phyloP scores from a whole-genome alignment of 306 rosid species.

The Lotus japonicus region DNA sequence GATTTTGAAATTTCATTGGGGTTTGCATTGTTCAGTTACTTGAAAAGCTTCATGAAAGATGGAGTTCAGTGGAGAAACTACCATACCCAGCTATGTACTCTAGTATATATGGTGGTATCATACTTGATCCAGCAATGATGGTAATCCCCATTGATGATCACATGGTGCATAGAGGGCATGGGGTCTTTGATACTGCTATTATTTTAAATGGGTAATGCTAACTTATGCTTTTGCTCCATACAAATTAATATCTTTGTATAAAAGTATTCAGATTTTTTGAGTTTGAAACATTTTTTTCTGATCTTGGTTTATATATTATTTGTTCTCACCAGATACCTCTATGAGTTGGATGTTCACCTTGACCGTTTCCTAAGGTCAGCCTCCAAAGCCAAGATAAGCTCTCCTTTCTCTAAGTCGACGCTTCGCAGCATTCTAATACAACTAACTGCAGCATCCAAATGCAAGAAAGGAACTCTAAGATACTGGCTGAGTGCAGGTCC shows the following conservation, averaged over 20 bases:
- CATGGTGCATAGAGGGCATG: conserved; percentile 64
- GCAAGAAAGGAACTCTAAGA: conserved; percentile 72
- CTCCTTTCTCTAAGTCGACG: conserved; percentile 51
- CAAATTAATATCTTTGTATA: neutral
- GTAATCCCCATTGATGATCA: conserved; percentile 57
- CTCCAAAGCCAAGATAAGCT: conserved; percentile 59
- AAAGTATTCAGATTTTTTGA: neutral
- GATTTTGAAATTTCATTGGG: conserved; percentile 7
- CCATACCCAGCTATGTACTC: conserved; percentile 87
- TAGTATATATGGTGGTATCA: conserved; percentile 81
- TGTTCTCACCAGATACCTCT: conserved; percentile 46
- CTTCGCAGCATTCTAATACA: conserved; percentile 80
- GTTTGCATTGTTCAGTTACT: conserved; percentile 46
- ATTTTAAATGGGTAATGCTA: conserved; percentile 57
- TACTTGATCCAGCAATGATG: conserved; percentile 83
- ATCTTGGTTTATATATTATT: conserved; percentile 1
- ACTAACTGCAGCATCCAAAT: conserved; percentile 59
- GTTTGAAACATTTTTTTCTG: neutral
- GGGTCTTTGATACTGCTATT: conserved; percentile 52
- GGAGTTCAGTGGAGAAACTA: conserved; percentile 59
- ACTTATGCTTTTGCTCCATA: neutral
- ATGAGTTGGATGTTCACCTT: conserved; percentile 77
- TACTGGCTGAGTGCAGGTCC: conserved; percentile 95
- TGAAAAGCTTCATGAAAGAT: conserved; percentile 69
- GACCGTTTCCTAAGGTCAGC: conserved; percentile 79